Evolutionary conservation across 805 yeast species (phyloP).

Genomic region (Brettanomyces nanus): DNA sequence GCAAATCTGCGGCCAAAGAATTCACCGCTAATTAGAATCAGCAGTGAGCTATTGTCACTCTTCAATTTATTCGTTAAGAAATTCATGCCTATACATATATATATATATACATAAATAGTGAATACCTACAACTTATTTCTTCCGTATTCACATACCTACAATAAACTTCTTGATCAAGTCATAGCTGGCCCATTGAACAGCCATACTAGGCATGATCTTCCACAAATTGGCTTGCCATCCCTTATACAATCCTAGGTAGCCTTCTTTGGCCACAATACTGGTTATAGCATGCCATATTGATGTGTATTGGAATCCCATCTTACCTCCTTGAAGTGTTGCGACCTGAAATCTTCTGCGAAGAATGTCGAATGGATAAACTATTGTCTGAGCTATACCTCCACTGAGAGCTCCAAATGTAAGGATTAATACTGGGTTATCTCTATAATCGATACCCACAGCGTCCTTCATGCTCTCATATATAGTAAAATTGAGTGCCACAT

Average conservation of each 20-base stretch:
- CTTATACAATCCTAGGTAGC: slow-evolving; percentile 61
- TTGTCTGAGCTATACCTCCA: slow-evolving; percentile 84
- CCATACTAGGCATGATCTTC: slow-evolving; percentile 93
- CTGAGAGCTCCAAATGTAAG: slow-evolving; percentile 75
- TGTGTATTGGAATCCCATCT: slow-evolving; percentile 76
- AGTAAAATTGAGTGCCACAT: slow-evolving; percentile 87
- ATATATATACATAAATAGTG: not conserved
- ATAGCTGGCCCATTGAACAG: slow-evolving; percentile 85
- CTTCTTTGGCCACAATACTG: slow-evolving; percentile 66
- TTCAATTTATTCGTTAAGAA: no score
- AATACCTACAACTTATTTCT: not conserved
- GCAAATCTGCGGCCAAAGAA: slow-evolving; percentile 87
- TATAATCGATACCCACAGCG: slow-evolving; percentile 25
- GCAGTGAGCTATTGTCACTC: no score
- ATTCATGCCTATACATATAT: slow-evolving; percentile 1
- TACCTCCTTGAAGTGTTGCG: slow-evolving; percentile 67
- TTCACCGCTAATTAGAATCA: slow-evolving; percentile 27
- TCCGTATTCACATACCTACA: not conserved
- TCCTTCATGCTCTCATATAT: slow-evolving; percentile 79
- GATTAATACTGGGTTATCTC: slow-evolving; percentile 33
- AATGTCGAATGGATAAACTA: slow-evolving; percentile 88
- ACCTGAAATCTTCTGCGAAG: slow-evolving; percentile 88
- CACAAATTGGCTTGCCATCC: slow-evolving; percentile 75
- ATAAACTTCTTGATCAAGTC: slow-evolving; percentile 47
- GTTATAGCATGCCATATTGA: slow-evolving; percentile 67